Base-by-base conservation (phyloP, 345 rosid species). In the Gossypium stocksii region DNA sequence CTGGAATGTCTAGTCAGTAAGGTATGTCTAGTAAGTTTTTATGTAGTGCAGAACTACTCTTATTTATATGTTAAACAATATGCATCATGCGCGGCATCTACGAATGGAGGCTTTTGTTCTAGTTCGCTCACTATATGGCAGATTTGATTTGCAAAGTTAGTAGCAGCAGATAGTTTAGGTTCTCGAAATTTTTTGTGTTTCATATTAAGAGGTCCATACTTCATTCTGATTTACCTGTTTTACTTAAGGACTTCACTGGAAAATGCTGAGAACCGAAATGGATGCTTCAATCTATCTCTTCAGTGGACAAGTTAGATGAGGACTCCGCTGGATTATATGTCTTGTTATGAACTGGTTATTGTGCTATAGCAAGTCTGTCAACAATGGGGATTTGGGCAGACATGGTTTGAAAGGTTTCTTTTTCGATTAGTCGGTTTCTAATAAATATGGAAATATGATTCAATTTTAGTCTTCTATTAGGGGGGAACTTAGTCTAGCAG, bases 61-160 rank as follows among this genome's bases (percentile, higher is more conserved):
- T 27, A 17, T 29, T 49, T 69, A 17, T 29, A 69, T 69, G 59
- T 69, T 19, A 70, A 70, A 49, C 73, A 70, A 15, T 57, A 68
- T 68, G 58, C 15, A 8, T 27, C 58, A 49, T 68, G 72, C 9
- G 44, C 22, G 1, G 57, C 9, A 13, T 25, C 57, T 67, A 51
- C 22, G 70, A 12, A 63, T 63, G 68, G 48, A 63, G 70, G 45
- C 53, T 13, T 66, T 20, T 66, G 49, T 66, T 64, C 53, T 20
- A 20, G 49, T 44, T 66, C 27, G 44, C 2, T 61, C n/a, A 25
- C n/a, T 15, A 34, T 34, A 16, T 34, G 66, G 19, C 17, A 46
- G 34, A 14, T 25, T 45, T 66, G 2, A 6, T 19, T 43, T 41
- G 51, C 27, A n/a, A 34, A 34, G 27, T 64, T 15, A 61, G 34